Conservation (phyloP, 1,284 basidiomycete species). For the Ustilago nuda region DNA sequence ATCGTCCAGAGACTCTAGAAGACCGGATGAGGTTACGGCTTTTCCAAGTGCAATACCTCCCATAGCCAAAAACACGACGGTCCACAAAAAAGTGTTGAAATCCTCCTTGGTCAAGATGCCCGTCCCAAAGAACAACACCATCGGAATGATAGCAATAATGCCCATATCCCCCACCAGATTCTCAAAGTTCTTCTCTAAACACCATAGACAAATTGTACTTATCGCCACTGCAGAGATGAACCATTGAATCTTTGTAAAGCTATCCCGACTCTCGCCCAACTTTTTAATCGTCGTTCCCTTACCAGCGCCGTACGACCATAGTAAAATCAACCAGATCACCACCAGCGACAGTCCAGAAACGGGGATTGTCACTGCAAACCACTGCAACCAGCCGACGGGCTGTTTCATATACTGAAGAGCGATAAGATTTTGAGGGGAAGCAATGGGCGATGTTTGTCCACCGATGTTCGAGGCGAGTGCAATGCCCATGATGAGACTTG, state of each 20-base stretch:
- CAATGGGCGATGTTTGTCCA: constrained; percentile 90
- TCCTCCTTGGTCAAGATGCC: constrained; percentile 89
- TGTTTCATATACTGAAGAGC: constrained; percentile 89
- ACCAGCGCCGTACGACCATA: constrained; percentile 87
- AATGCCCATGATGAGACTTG: constrained; percentile 92
- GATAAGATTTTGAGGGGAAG: constrained; percentile 97
- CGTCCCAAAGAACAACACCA: constrained; percentile 93
- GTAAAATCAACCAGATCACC: constrained; percentile 89
- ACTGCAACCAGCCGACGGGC: constrained; percentile 86
- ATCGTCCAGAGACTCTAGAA: constrained; percentile 73
- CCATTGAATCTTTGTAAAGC: constrained; percentile 85
- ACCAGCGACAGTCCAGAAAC: constrained; percentile 87
- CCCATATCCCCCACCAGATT: constrained; percentile 90
- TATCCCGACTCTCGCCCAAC: constrained; percentile 54
- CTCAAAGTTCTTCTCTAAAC: constrained; percentile 85
- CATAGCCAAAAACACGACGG: constrained; percentile 75
- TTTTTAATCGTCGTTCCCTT: constrained; percentile 70
- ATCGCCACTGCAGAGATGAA: constrained; percentile 88
- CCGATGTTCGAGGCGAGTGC: constrained; percentile 98
- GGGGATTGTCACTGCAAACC: constrained; percentile 94
- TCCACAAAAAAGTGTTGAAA: constrained; percentile 69
- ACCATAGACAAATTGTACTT: constrained; percentile 91
- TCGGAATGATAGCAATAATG: constrained; percentile 90
- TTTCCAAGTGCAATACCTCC: constrained; percentile 96
- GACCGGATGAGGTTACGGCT: constrained; percentile 88